Conservation (phyloP, 2,329 filamentous ascomycete species). For the Verticillium nubilum region DNA sequence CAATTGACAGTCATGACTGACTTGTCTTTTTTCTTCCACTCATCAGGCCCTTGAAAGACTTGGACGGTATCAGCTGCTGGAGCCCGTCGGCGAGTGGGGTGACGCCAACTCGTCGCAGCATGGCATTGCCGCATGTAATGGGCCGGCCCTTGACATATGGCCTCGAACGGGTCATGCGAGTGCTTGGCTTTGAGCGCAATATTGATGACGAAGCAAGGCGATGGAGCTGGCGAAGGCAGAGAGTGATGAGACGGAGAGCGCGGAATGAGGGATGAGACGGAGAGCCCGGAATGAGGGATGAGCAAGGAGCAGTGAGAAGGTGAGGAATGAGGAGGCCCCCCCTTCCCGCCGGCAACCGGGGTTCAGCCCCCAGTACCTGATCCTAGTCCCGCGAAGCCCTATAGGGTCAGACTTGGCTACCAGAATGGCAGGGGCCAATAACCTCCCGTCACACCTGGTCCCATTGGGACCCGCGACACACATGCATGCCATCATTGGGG, state of each 20-base stretch:
- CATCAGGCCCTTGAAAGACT: background rate
- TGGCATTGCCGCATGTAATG: no score
- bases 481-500: slow-evolving; percentile 4
- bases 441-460: background rate
- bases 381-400: slow-evolving; percentile 1
- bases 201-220: background rate
- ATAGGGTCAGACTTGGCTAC: background rate
- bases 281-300: background rate
- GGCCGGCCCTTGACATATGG: background rate
- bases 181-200: background rate
- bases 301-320: background rate
- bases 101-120: background rate
- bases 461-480: background rate
- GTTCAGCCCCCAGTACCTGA: background rate
- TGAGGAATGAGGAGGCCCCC: background rate
- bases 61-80: no score
- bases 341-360: background rate
- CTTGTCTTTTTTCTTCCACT: background rate
- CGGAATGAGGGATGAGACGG: background rate
- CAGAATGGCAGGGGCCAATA: background rate
- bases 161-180: background rate
- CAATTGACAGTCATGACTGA: background rate
- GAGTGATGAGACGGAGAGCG: background rate
- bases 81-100: background rate
- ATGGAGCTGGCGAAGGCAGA: background rate